Evolutionary conservation across 2,329 filamentous ascomycete genomes (phyloP).

Genomic region (Epicoccum nigrum): DNA sequence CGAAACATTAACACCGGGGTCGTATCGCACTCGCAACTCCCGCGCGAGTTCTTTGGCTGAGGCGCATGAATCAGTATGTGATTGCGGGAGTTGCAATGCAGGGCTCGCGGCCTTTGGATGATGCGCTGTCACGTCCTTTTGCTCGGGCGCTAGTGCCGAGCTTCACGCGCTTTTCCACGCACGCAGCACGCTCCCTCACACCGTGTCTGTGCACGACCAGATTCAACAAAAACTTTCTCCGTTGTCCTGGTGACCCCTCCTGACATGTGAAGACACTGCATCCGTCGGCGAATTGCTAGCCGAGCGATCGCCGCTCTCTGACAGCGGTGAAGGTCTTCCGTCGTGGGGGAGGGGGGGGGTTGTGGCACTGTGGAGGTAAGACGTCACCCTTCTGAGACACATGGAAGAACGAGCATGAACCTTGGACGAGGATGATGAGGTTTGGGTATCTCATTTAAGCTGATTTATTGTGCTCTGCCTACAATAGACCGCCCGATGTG

Average conservation of each 20-base stretch:
- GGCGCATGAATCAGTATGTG: constrained; percentile 11
- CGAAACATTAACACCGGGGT: constrained; percentile 7
- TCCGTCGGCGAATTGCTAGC: constrained; percentile 14
- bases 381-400: constrained; percentile 5
- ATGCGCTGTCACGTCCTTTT: constrained; percentile 14
- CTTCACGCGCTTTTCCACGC: not conserved
- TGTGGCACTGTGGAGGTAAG: not conserved
- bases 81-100: not conserved
- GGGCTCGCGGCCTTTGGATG: constrained; percentile 10
- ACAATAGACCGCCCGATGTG: constrained; percentile 5
- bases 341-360: not conserved
- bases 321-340: constrained; percentile 14
- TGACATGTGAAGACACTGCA: constrained; percentile 10
- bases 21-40: not conserved
- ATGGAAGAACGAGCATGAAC: constrained; percentile 7
- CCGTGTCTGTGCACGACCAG: constrained; percentile 12
- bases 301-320: constrained; percentile 4
- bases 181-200: constrained; percentile 7
- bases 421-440: constrained; percentile 1
- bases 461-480: not conserved
- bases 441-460: not conserved
- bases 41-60: constrained; percentile 6
- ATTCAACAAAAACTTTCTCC: constrained; percentile 9
- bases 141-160: constrained; percentile 11
- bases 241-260: constrained; percentile 15